Evolutionary conservation across 1,139 yeast species (phyloP).

Genomic region (Hyphopichia khmerensis): DNA sequence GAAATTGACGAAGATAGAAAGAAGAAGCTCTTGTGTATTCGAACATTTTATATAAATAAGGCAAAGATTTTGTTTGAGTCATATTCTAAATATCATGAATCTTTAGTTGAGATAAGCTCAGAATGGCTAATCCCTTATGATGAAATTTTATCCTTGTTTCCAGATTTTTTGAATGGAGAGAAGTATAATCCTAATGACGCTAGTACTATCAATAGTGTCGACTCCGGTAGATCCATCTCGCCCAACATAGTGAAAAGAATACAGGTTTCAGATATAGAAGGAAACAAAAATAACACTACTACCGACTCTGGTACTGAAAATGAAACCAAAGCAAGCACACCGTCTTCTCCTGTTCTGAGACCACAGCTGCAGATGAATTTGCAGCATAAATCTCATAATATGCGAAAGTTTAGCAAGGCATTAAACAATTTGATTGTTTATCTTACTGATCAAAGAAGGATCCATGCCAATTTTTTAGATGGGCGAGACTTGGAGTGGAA

Average conservation of each 20-base stretch:
- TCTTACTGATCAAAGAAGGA: slow-evolving; percentile 54
- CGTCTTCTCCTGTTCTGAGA: neutral
- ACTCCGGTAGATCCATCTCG: neutral
- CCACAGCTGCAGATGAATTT: slow-evolving; percentile 1
- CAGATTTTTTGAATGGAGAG: slow-evolving; percentile 35
- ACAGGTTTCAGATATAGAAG: slow-evolving; percentile 25
- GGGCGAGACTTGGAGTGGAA: slow-evolving; percentile 44
- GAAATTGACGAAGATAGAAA: slow-evolving; percentile 12
- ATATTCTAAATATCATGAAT: slow-evolving; percentile 38
- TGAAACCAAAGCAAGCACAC: slow-evolving; percentile 11
- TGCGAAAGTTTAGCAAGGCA: slow-evolving; percentile 38
- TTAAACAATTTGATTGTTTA: slow-evolving; percentile 55
- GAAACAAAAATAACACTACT: slow-evolving; percentile 14
- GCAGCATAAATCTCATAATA: slow-evolving; percentile 18
- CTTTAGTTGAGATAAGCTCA: slow-evolving; percentile 41
- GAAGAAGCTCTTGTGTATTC: slow-evolving; percentile 28
- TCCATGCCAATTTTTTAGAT: slow-evolving; percentile 37
- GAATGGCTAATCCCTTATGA: slow-evolving; percentile 42
- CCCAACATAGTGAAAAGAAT: slow-evolving; percentile 27
- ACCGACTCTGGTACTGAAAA: slow-evolving; percentile 31
- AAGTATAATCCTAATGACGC: neutral
- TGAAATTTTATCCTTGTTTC: slow-evolving; percentile 38
- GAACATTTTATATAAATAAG: slow-evolving; percentile 34
- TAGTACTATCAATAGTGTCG: neutral
- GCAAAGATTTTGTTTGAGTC: slow-evolving; percentile 34